These are phyloP conservation scores for Wickerhamiella alocasiicola DNA, from an alignment of 805 yeast species.

Conservation along the genomic window DNA sequence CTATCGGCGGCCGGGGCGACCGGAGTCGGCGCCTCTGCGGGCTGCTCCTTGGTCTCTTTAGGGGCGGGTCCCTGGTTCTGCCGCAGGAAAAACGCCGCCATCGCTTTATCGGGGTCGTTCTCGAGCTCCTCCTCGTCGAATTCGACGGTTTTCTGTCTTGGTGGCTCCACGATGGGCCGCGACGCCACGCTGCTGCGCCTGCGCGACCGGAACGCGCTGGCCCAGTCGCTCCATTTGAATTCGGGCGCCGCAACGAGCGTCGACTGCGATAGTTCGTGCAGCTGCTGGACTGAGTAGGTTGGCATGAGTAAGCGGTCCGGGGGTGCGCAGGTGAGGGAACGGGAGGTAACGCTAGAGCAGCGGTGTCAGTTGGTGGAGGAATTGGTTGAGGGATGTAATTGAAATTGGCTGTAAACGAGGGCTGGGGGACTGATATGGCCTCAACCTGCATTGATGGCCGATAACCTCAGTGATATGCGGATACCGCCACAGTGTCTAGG, in stretches of 20 bases:
- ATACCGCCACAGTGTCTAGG: too few relatives aligned
- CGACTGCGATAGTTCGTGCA: conserved; percentile 21
- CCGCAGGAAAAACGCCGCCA: conserved; percentile 21
- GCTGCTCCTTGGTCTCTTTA: not conserved
- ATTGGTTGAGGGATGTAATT: too few relatives aligned
- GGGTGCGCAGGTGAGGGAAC: too few relatives aligned
- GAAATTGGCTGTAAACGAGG: too few relatives aligned
- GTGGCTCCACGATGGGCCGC: conserved; percentile 4
- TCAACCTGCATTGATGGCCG: too few relatives aligned
- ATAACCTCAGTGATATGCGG: too few relatives aligned
- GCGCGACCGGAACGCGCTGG: conserved; percentile 12
- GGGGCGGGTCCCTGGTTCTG: conserved; percentile 9
- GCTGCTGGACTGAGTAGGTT: conserved; percentile 22
- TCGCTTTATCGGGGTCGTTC: conserved; percentile 23
- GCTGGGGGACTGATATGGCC: too few relatives aligned
- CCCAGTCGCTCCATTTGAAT: conserved; percentile 22
- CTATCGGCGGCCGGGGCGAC: conserved; percentile 4
- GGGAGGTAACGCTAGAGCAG: too few relatives aligned
- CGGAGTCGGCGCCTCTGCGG: conserved; percentile 10
- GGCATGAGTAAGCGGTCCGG: conserved; percentile 24
- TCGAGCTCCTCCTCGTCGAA: conserved; percentile 19
- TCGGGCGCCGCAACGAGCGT: conserved; percentile 24
- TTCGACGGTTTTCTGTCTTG: conserved; percentile 5
- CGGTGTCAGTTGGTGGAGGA: too few relatives aligned
- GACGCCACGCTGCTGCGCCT: conserved; percentile 7